Evolutionary conservation across 2,329 filamentous ascomycete genomes (phyloP), one percentile per base, ranked within the genome.

Genomic region (Colletotrichum tofieldiae): DNA sequence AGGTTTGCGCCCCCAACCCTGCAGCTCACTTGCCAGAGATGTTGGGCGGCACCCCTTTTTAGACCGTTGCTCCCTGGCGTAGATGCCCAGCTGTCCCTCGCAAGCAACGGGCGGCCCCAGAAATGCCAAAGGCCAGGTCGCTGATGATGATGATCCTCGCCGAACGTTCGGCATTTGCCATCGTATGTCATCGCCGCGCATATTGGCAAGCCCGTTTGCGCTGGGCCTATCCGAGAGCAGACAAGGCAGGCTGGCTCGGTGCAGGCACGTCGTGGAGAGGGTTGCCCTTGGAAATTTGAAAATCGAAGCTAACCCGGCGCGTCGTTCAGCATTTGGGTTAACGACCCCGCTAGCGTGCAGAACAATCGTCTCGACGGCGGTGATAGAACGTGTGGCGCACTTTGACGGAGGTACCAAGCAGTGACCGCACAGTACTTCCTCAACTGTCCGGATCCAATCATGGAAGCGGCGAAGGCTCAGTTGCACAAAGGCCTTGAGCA

Each of bases 1-100:
- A 43, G 54, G 29, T 62, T 54, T 63, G 63, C 51, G 68, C 62
- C 60, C 49, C 41, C 64, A 56, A 62, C 65, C 72, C 45, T 72
- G 60, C 35, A 52, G 45, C 37, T 60, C 37, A 41, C 26, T 69
- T 52, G 73, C 70, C 56, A 70, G 62, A 74, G 65, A 74, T 73
- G 51, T 45, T 65, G 72, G 59, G 65, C 49, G 62, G 52, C 51
- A 52, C 71, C 63, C 61, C 62, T 58, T 69, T 63, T 65, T 70
- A 26, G 45, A 52, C 58, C 41, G 35, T 20, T 43, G 45, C 52
- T 71, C 11, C 55, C 61, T 54, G 52, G 65, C 64, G 47, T 26
- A 35, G 65, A 63, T 68, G 37, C 45, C 67, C 68, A 62, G 26
- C 41, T 67, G 63, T 37, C 47, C 64, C 61, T 45, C 56, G 59